Conservation (phyloP, 768 basidiomycete genomes). For the Suillus fuscotomentosus region DNA sequence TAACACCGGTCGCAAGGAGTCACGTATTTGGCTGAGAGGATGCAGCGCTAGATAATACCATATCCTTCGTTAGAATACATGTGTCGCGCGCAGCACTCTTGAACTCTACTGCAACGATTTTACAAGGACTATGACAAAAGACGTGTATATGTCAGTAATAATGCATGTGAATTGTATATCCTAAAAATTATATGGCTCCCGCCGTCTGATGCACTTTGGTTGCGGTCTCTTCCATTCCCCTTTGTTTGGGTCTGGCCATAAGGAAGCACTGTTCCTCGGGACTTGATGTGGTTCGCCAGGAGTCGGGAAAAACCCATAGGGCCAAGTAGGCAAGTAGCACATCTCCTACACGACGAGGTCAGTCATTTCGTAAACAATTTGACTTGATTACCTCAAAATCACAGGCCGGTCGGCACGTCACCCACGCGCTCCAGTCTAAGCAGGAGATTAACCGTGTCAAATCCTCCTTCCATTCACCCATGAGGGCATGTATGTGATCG, state of each 20-base stretch:
- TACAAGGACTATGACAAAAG: not conserved
- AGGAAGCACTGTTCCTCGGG: not conserved
- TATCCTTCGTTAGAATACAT: too few relatives aligned
- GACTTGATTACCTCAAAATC: constrained; percentile 6
- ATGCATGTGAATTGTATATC: too few relatives aligned
- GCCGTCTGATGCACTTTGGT: constrained; percentile 18
- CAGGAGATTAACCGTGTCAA: constrained; percentile 14
- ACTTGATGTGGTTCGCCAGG: not conserved
- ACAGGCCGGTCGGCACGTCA: constrained; percentile 18
- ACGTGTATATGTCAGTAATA: not conserved
- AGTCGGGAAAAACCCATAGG: constrained; percentile 8
- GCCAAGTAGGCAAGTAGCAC: constrained; percentile 28
- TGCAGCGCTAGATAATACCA: not conserved
- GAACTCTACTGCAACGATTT: not conserved
- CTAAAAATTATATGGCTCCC: constrained; percentile 10
- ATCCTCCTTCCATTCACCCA: constrained; percentile 12
- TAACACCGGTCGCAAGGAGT: not conserved
- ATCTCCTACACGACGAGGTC: constrained; percentile 17
- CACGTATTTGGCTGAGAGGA: not conserved
- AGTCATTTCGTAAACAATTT: not conserved
- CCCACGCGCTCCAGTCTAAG: constrained; percentile 23
- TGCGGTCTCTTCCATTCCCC: constrained; percentile 25
- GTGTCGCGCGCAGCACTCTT: constrained; percentile 11
- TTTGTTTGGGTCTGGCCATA: not conserved
- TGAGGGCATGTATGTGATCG: not conserved